Evolutionary conservation across 768 basidiomycete genomes (phyloP).

Genomic region (Mycena vulgaris): DNA sequence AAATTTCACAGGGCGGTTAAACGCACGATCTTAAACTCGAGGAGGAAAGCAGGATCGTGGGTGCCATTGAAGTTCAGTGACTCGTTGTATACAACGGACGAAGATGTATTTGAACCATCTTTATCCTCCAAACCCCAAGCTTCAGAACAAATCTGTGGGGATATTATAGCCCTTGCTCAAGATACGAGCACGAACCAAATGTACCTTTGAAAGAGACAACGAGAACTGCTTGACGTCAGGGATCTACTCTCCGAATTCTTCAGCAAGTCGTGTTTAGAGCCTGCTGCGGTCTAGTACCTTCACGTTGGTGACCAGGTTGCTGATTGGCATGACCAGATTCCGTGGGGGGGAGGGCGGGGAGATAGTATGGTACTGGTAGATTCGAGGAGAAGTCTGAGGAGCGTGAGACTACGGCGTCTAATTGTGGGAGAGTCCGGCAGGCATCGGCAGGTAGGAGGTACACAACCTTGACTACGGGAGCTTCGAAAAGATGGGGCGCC

Average conservation of each 20-base stretch:
- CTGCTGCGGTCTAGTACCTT: background rate
- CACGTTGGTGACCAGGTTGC: constrained; percentile 16
- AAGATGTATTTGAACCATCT: constrained; percentile 11
- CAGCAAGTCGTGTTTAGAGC: background rate
- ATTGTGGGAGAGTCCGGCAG: no score
- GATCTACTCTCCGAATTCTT: background rate
- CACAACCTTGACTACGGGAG: no score
- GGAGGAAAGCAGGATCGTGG: constrained; percentile 14
- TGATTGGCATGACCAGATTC: constrained; percentile 5
- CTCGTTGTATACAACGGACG: constrained; percentile 16
- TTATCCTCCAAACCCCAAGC: constrained; percentile 2
- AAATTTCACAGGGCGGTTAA: no score
- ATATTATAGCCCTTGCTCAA: background rate
- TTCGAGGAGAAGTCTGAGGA: no score
- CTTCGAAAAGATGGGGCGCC: no score
- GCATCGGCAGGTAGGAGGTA: no score
- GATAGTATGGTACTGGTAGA: no score
- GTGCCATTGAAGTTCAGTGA: constrained; percentile 21
- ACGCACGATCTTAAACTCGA: constrained; percentile 10
- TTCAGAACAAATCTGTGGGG: constrained; percentile 2
- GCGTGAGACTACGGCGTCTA: no score
- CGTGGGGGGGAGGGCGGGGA: no score
- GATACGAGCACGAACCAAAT: background rate
- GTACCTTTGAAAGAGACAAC: constrained; percentile 13
- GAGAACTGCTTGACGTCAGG: background rate